Conservation (phyloP, 2,329 filamentous ascomycete species). For the Aspergillus piperis region DNA sequence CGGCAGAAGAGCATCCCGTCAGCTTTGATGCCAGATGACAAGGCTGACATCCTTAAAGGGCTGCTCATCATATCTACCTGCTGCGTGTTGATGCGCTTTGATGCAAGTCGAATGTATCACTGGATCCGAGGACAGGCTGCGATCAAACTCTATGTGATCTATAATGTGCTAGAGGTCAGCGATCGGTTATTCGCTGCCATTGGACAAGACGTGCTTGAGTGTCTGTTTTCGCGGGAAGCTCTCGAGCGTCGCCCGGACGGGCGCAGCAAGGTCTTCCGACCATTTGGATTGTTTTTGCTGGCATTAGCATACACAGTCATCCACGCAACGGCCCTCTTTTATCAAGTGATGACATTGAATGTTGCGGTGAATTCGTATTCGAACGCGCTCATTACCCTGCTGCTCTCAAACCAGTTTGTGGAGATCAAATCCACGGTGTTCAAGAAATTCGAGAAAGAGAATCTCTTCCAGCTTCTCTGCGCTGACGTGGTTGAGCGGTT, state of each 20-base stretch:
- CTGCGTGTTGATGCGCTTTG: slow-evolving; percentile 80
- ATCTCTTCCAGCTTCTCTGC: slow-evolving; percentile 92
- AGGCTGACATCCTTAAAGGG: slow-evolving; percentile 91
- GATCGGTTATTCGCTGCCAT: slow-evolving; percentile 88
- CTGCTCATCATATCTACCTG: slow-evolving; percentile 85
- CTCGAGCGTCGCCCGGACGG: slow-evolving; percentile 84
- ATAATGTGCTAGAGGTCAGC: slow-evolving; percentile 89
- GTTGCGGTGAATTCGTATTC: slow-evolving; percentile 99
- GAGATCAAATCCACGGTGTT: slow-evolving; percentile 99
- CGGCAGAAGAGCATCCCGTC: slow-evolving; percentile 84
- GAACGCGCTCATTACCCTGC: slow-evolving; percentile 85
- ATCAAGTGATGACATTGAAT: slow-evolving; percentile 96
- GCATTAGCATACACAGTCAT: slow-evolving; percentile 84
- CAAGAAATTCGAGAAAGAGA: slow-evolving; percentile 98
- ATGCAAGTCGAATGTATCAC: slow-evolving; percentile 97
- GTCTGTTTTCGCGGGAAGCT: slow-evolving; percentile 89
- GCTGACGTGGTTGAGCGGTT: slow-evolving; percentile 97
- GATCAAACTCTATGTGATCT: slow-evolving; percentile 98
- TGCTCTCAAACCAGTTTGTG: slow-evolving; percentile 97
- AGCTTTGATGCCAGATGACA: slow-evolving; percentile 80
- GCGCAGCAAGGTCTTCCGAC: slow-evolving; percentile 84
- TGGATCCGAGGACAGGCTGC: slow-evolving; percentile 94
- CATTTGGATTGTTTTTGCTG: slow-evolving; percentile 86
- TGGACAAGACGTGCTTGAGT: slow-evolving; percentile 94
- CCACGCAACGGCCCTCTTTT: slow-evolving; percentile 87